Base-by-base conservation (phyloP, 805 yeast genomes). In the Ascoidea asiatica region DNA sequence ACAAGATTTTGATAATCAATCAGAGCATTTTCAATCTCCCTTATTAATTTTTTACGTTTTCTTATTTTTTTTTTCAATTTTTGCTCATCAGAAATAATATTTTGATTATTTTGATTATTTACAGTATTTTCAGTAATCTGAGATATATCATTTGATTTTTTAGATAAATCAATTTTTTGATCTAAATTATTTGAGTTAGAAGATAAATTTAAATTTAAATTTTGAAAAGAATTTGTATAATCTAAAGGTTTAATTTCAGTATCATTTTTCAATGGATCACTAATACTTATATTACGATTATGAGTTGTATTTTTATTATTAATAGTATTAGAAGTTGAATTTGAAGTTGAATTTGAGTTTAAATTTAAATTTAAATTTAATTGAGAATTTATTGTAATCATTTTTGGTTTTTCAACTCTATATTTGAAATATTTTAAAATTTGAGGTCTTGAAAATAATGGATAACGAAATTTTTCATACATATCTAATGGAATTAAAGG, bases 401-500 rank as follows among this genome's bases (percentile, higher is more conserved):
- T 7, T 5, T 19, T 37, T 17, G 56, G 49, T 15, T 62, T 59
- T 15, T 67, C 73, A 2, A 74, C 75, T 59, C 79, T 74, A 50
- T 71, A 73, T 49, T 73, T 73, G 63, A 84, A 65, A 60, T 81
- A 84, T 53, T 73, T 78, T 37, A 79, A 64, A 33, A 88, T 73
- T 47, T 81, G 67, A 13, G 82, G 78, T 52, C 82, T 67, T 38
- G 70, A 64, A 43, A 61, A 56, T 42, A 90, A 69, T 1, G 95
- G 95, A 37, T 72, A 76, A 54, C 97, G 72, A 57, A 90, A 92
- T 21, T 67, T 67, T 52, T 83, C 87, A 60, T 90, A 92, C 48
- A 77, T 63, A 4, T 72, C 72, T 35, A 86, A 65, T 1, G 97
- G 96, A 19, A 92, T 79, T 45, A 92, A 69, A 0, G 97, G 97